Evolutionary conservation across 1,284 basidiomycete species (phyloP), one percentile per base, ranked within the genome.

Genomic region (Boletus smithii): DNA sequence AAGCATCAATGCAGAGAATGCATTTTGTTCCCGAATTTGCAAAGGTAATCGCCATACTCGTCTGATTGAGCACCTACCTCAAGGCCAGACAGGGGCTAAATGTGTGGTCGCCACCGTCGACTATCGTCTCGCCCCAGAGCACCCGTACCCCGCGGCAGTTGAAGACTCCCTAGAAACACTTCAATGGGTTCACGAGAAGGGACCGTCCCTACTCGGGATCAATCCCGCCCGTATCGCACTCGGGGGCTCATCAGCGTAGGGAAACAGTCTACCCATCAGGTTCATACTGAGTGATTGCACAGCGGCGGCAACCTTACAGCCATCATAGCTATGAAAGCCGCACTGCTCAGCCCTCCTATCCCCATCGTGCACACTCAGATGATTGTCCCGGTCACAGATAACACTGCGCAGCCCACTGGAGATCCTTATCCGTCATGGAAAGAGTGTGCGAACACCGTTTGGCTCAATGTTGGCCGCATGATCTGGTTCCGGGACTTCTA

Each of bases 81-180:
- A 34, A 8, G 14, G 9, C 8, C 26, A 11, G 38, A 39, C 42
- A 67, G 62, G 65, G 14, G 61, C 65, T 17, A 60, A 59, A 32
- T 66, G 65, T 50, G 72, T 81, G 0, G 78, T 80, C 7, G 70
- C 76, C 24, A 74, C 75, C 3, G 75, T 80, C 24, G 76, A 77
- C 52, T 82, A 83, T 59, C 73, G 81, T 33, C 73, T 82, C 23
- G 82, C 77, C 0, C 81, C 82, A 9, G 81, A 84, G 52, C 47
- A 76, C 27, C 72, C 72, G 3, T 83, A 78, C 54, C 81, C 81
- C 3, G 77, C 78, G 0, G 81, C 80, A 0, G 72, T 80, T 2
- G 76, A 83, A 42, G 81, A 83, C 50, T 70, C 76, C 0, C 67
- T 77, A 42, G 75, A 78, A 40, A 69, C 75, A 1, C 66, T 83